A percentile compares a stretch with the other conserved stretches of the same genome.
Evolutionary conservation across 495 filamentous ascomycete species (phyloP).

Genomic region (Aspergillus sclerotioniger): DNA sequence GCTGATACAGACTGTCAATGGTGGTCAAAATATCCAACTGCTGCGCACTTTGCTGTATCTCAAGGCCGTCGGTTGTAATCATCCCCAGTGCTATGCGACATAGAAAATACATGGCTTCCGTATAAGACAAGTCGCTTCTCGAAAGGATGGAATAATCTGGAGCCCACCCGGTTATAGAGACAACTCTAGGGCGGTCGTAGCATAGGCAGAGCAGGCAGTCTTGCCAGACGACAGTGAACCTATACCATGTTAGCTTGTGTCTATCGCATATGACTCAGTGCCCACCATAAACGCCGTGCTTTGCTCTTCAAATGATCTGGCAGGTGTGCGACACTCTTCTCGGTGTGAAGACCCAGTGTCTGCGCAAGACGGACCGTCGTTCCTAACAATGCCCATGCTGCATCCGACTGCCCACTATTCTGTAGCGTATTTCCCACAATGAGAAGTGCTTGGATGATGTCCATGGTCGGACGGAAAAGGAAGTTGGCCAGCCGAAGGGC

Average conservation of each 20-base stretch:
- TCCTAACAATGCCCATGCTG: slow-evolving; percentile 47
- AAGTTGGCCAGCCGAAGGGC: slow-evolving; percentile 46
- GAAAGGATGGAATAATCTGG: slow-evolving; percentile 9
- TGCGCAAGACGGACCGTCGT: slow-evolving; percentile 46
- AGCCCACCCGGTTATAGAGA: slow-evolving; percentile 27
- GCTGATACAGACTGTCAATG: slow-evolving; percentile 24
- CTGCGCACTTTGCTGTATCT: slow-evolving; percentile 9
- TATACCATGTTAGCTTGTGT: slow-evolving; percentile 6
- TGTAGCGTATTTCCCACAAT: slow-evolving; percentile 49
- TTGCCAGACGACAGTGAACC: slow-evolving; percentile 37
- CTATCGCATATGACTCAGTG: not conserved
- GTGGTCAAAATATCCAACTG: slow-evolving; percentile 22
- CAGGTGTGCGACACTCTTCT: slow-evolving; percentile 23
- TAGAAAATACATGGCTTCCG: slow-evolving; percentile 31
- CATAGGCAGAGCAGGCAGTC: slow-evolving; percentile 37
- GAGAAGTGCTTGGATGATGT: slow-evolving; percentile 42
- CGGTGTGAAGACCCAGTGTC: slow-evolving; percentile 41
- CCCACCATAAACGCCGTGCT: slow-evolving; percentile 30
- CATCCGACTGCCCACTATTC: slow-evolving; percentile 49
- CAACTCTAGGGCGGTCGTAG: slow-evolving; percentile 36
- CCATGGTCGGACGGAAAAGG: slow-evolving; percentile 43
- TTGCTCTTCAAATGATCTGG: slow-evolving; percentile 28
- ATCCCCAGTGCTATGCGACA: slow-evolving; percentile 30
- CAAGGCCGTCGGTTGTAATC: slow-evolving; percentile 13
- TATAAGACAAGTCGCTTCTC: slow-evolving; percentile 24